Evolutionary conservation across 1,284 basidiomycete species (phyloP).

Genomic region (Earliella scabrosa): DNA sequence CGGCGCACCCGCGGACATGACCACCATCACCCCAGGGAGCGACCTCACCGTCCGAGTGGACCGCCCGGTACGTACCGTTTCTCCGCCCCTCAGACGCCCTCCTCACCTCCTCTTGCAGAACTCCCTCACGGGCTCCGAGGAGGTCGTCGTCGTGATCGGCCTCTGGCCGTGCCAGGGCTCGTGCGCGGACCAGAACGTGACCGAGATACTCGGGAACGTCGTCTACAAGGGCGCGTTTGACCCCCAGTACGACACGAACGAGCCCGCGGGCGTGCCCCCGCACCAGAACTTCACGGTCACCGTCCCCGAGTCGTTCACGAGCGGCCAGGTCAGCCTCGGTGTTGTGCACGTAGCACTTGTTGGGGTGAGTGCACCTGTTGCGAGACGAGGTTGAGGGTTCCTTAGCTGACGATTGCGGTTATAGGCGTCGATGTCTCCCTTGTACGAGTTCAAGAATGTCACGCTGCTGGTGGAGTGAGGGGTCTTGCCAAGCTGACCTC

Average conservation of each 20-base stretch:
- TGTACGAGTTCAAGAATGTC: constrained; percentile 24
- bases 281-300: constrained; percentile 56
- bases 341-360: constrained; percentile 49
- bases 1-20: constrained; percentile 37
- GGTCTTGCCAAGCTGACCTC: no score
- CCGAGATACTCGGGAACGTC: no score
- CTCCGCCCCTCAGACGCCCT: not conserved
- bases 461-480: constrained; percentile 13
- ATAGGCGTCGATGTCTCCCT: constrained; percentile 20
- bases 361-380: constrained; percentile 42
- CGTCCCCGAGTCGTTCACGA: constrained; percentile 39
- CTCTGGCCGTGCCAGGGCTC: no score
- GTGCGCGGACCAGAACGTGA: no score
- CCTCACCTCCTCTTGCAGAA: no score
- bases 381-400: no score
- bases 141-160: not conserved
- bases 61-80: constrained; percentile 41
- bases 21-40: constrained; percentile 39
- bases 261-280: constrained; percentile 37
- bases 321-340: constrained; percentile 42
- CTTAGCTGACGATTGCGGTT: not conserved
- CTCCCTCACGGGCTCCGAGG: not conserved
- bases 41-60: constrained; percentile 46
- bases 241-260: constrained; percentile 38
- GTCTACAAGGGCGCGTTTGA: no score